A percentile compares a stretch with the other conserved stretches of the same genome.
These are phyloP conservation scores for Corynascus novoguineensis DNA, from an alignment of 495 filamentous ascomycete species.

Conservation along the genomic window DNA sequence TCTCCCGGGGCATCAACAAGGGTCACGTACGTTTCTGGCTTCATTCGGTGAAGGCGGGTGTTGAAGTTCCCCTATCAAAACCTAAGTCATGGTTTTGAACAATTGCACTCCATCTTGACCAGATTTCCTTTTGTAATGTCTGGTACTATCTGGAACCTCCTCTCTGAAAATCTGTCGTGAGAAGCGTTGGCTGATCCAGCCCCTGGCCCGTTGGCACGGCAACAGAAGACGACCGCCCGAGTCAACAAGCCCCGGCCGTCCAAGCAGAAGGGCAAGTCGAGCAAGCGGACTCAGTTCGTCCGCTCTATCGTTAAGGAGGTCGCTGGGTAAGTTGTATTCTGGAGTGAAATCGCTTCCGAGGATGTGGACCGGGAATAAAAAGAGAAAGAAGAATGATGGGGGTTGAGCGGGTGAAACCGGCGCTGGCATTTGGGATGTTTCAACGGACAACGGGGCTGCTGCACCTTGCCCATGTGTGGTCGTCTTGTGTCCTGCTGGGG, in stretches of 20 bases:
- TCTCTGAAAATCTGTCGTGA: too few species aligned
- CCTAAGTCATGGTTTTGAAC: too few species aligned
- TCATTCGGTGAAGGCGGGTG: neutral
- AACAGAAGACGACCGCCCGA: conserved; percentile 86
- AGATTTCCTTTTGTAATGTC: too few species aligned
- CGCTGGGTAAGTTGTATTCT: conserved; percentile 56
- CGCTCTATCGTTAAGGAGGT: conserved; percentile 92
- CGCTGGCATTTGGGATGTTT: too few species aligned
- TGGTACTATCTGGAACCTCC: too few species aligned
- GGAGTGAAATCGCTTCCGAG: neutral
- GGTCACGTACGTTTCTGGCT: conserved; percentile 63
- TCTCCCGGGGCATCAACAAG: conserved; percentile 78
- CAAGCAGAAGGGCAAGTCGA: conserved; percentile 83
- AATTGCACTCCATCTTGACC: too few species aligned
- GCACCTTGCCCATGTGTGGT: neutral
- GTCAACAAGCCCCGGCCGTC: conserved; percentile 81
- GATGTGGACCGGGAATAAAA: neutral
- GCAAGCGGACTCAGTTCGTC: conserved; percentile 89
- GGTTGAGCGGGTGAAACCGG: neutral
- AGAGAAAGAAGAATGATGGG: neutral
- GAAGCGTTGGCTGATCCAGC: conserved; percentile 36
- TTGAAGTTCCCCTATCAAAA: too few species aligned
- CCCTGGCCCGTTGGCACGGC: conserved; percentile 11
- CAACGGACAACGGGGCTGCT: neutral
- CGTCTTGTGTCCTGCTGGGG: neutral